Evolutionary conservation across 805 yeast genomes (phyloP).

Genomic region (Candida wancherniae): DNA sequence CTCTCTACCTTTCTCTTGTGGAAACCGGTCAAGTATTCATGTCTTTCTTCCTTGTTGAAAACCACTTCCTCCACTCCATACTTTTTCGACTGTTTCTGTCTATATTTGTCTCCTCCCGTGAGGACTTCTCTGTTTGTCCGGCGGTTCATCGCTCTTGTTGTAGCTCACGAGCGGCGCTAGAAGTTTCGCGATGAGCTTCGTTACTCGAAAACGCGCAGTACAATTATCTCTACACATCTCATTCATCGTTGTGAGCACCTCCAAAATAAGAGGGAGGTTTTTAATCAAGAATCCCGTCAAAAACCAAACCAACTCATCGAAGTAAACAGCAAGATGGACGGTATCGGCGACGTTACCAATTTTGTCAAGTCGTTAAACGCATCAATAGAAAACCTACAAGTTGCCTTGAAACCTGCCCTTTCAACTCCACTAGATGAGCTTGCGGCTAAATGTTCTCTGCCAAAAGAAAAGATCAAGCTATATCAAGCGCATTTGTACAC

Average conservation of each 20-base stretch:
- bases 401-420: slow-evolving; percentile 32
- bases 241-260: too few relatives aligned
- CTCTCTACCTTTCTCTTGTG: slow-evolving; percentile 90
- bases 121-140: slow-evolving; percentile 74
- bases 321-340: slow-evolving; percentile 38
- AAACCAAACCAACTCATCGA: neutral
- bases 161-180: neutral
- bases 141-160: slow-evolving; percentile 15
- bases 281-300: neutral
- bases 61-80: slow-evolving; percentile 72
- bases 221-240: neutral
- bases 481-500: slow-evolving; percentile 46
- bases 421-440: slow-evolving; percentile 38
- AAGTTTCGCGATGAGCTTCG: slow-evolving; percentile 17
- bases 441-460: slow-evolving; percentile 18
- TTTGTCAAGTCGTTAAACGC: slow-evolving; percentile 36
- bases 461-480: slow-evolving; percentile 23
- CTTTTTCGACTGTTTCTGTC: slow-evolving; percentile 46
- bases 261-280: slow-evolving; percentile 1
- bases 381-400: slow-evolving; percentile 32
- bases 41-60: slow-evolving; percentile 74
- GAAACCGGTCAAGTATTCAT: slow-evolving; percentile 88
- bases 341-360: slow-evolving; percentile 36
- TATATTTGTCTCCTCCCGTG: slow-evolving; percentile 81
- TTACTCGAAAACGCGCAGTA: neutral